Evolutionary conservation across 768 basidiomycete genomes (phyloP), one percentile per base, ranked within the genome.

Genomic region (Gloeopeniophorella convolvens): DNA sequence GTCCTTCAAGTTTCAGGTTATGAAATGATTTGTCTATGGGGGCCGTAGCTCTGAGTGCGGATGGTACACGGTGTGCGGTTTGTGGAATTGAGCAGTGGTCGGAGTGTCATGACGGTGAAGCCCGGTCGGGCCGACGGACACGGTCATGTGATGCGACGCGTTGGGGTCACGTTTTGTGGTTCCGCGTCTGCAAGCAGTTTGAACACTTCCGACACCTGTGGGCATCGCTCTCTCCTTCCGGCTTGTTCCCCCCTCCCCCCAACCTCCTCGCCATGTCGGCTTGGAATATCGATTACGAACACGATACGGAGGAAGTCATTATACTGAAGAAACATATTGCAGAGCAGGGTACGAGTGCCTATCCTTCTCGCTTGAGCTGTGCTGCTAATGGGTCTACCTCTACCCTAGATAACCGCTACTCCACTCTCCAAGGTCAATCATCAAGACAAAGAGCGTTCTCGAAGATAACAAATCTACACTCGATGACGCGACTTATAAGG

Each of bases 241-340:
- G 10, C 32, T n/a, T 33, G 32, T 33, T n/a, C 32, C 10, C 32
- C 10, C n/a, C 9, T 33, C 9, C 10, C n/a, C 9, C n/a, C n/a
- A 9, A 9, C n/a, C 32, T 55, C 48, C 46, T 48, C 24, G 51
- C 46, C 30, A 50, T 34, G 35, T 36, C 51, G 50, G 45, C 40
- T 18, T 58, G 54, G 55, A 51, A 33, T 26, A 48, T 55, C 24
- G 48, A 51, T 31, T 56, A 58, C 33, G 57, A 58, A 52, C 39
- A 36, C 15, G 57, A 58, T 37, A 47, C 55, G 15, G 57, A 58
- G 23, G 57, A 56, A 24, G 45, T 56, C 13, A 13, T 52, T 28
- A 8, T 33, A 10, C 41, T 58, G 12, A 58, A 57, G 57, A 58
- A 48, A 35, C 57, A 49, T 2, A 58, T 58, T 36, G 44, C 55